Evolutionary conservation across 495 filamentous ascomycete species (phyloP), one percentile per base, ranked within the genome.

Genomic region (Lasiosphaeris hirsuta): DNA sequence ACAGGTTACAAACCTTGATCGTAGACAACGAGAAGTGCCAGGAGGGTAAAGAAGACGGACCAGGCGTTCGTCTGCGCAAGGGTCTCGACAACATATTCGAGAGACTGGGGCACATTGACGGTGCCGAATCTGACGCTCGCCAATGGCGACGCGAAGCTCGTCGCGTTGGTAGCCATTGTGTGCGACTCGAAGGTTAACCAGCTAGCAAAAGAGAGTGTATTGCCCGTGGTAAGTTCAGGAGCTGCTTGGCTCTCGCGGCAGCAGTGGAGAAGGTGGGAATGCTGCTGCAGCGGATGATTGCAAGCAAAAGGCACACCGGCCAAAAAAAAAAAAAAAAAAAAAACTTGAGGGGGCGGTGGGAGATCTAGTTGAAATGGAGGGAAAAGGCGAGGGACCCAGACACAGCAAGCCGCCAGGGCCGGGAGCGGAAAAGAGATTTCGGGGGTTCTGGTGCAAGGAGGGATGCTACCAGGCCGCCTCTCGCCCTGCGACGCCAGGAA

Each of bases 21-120:
- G 62, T 96, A 96, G 44, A 83, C 79, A 39, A 96, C 84, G 11
- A 86, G 79, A n/a, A 82, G 60, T 10, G 87, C 71, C 47, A 96
- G 66, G 51, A 92, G 36, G 6, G 88, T 88, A 60, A 88, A 60
- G 39, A 84, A 50, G 60, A 87, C 72, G 61, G 81, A 86, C 81
- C 85, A 88, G 14, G 79, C 66, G 52, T 77, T 87, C 48, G 86
- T 67, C 49, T 83, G 81, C 17, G 74, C 64, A 53, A 80, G 63
- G 17, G 71, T 67, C 15, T 75, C 74, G 60, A 79, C 37, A 33
- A 77, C 63, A 54, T 65, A 70, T 58, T 79, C 76, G 52, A 78
- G 59, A 53, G 75, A 74, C 41, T 66, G 72, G 40, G 73, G 69
- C n/a, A 79, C 51, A 54, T 59, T 64, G 43, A 62, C 70, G 49